Evolutionary conservation across 257 asterid species (phyloP), one percentile per base, ranked within the genome.

Genomic region (Ehretia macrophylla): DNA sequence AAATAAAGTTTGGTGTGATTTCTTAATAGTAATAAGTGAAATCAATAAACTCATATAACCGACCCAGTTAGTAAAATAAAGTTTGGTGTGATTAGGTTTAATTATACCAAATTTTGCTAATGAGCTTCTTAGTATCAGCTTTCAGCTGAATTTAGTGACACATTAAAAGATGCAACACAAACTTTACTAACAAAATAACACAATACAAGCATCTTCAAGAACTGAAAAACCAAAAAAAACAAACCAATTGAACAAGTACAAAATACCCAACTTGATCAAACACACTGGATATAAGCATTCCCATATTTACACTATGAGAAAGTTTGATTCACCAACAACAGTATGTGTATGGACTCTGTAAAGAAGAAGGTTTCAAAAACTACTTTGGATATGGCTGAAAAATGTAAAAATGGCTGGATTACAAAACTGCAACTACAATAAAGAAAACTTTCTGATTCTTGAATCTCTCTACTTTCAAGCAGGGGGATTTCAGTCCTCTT

Each of bases 291-390:
- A 42, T 27, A 42, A 32, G 59, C 59, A 55, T 44, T 60, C 21
- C 14, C 48, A 48, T 61, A 61, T 49, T 49, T 61, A 49, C 58
- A 49, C 37, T 32, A 17, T 47, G 65, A 60, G 65, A 23, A 35
- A 48, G 44, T 27, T 21, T 8, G 11, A 8, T 65, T 42, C 0
- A 35, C 3, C 39, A 65, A 56, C 44, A 67, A 59, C 48, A 53
- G 10, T 10, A 56, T 27, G 16, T 56, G 27, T 65, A 20, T 55
- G 38, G 47, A 46, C 47, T 54, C 42, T 64, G 45, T 27, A 32
- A 42, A n/a, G n/a, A n/a, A n/a, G n/a, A 17, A 21, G 61, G 10
- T 20, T 53, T 44, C 14, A 23, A 44, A 17, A 56, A 23, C 62
- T 64, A 45, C 59, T 52, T 8, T 42, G 17, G n/a, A 19, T 19